Conservation (phyloP, 208 protist species). For the Trypanosoma mega region DNA sequence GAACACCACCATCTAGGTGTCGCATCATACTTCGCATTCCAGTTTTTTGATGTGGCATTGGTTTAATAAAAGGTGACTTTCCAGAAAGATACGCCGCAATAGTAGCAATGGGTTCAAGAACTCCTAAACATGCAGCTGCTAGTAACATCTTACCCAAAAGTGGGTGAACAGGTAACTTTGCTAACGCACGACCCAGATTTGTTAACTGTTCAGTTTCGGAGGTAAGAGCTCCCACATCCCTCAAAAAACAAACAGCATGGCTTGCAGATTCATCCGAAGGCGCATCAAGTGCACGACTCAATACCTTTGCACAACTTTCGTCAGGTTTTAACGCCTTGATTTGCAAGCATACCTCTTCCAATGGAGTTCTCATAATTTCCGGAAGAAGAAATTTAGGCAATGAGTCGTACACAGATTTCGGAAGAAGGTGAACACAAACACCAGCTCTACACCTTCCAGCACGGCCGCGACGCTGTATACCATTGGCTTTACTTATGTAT, state of each 20-base stretch:
- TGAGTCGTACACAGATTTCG: constrained; percentile 52
- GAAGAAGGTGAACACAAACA: constrained; percentile 83
- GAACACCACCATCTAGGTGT: constrained; percentile 48
- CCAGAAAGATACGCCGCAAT: constrained; percentile 84
- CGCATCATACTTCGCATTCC: constrained; percentile 36
- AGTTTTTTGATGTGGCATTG: constrained; percentile 50
- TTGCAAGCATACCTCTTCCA: constrained; percentile 89
- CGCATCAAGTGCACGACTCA: constrained; percentile 72
- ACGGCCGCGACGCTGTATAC: constrained; percentile 88
- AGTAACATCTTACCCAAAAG: constrained; percentile 92
- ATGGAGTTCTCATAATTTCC: constrained; percentile 90
- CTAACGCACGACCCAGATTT: constrained; percentile 76
- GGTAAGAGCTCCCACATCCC: constrained; percentile 83
- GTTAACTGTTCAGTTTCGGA: constrained; percentile 68
- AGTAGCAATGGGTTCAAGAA: constrained; percentile 83
- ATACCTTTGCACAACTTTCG: constrained; percentile 73
- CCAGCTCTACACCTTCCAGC: constrained; percentile 90
- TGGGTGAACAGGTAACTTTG: constrained; percentile 83
- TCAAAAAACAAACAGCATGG: constrained; percentile 79
- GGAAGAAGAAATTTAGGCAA: constrained; percentile 92
- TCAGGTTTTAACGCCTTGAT: constrained; percentile 79
- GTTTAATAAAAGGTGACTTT: constrained; percentile 82
- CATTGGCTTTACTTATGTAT: constrained; percentile 82
- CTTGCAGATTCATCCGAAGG: constrained; percentile 57
- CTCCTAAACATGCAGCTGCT: constrained; percentile 79